Conservation (phyloP, 192 early-diverging fungal species). For the Oehlia diaphana region DNA sequence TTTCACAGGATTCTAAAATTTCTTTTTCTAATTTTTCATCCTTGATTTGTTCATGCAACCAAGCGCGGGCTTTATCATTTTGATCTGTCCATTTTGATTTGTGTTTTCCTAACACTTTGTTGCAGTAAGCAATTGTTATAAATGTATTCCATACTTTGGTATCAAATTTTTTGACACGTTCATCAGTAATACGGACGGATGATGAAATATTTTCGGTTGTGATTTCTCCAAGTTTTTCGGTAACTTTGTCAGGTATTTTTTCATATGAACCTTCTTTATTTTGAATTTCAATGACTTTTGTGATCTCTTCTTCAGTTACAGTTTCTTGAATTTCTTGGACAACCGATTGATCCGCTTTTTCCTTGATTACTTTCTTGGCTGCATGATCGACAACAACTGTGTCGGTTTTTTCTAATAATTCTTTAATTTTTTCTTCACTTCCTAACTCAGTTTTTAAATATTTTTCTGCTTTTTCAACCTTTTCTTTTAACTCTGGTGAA, state of each 20-base stretch:
- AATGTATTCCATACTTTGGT: not conserved
- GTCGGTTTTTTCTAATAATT: slow-evolving; percentile 1
- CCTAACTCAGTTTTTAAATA: not conserved
- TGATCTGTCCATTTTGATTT: too few relatives aligned
- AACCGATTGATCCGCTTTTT: not conserved
- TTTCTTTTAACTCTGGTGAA: too few relatives aligned
- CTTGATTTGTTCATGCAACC: too few relatives aligned
- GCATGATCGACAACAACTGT: too few relatives aligned
- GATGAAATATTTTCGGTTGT: not conserved
- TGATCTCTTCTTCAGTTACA: not conserved
- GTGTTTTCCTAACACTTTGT: too few relatives aligned
- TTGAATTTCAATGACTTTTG: not conserved
- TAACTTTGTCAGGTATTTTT: not conserved
- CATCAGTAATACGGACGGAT: not conserved
- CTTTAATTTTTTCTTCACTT: not conserved
- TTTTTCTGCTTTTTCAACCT: too few relatives aligned
- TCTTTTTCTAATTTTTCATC: too few relatives aligned
- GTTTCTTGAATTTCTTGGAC: not conserved
- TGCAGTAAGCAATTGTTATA: too few relatives aligned
- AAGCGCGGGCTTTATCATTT: too few relatives aligned
- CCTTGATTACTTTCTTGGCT: too few relatives aligned
- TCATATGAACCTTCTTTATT: not conserved
- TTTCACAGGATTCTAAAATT: not conserved
- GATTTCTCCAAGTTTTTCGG: not conserved
- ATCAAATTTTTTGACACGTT: not conserved